Conservation (phyloP, 129 eudicot genomes). For the Solidago caesia region DNA sequence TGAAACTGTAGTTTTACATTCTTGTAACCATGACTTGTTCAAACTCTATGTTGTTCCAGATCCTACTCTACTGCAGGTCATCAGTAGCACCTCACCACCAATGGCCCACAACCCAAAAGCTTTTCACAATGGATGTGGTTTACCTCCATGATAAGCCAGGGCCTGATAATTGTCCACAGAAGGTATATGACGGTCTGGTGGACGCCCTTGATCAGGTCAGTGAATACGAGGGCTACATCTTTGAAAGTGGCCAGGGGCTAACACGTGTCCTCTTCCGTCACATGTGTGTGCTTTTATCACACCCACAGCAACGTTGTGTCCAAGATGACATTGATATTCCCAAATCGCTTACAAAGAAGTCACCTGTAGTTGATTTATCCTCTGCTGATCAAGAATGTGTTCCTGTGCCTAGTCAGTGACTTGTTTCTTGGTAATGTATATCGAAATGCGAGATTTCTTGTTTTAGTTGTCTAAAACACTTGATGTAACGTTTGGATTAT, state of each 20-base stretch:
- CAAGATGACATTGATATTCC: slow-evolving; percentile 86
- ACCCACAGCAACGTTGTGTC: slow-evolving; percentile 90
- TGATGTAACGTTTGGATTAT: slow-evolving; percentile 2
- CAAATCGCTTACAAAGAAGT: slow-evolving; percentile 67
- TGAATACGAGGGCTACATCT: slow-evolving; percentile 90
- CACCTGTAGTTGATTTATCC: slow-evolving; percentile 43
- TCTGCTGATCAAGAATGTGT: slow-evolving; percentile 49
- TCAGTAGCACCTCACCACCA: slow-evolving; percentile 67
- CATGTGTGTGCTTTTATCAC: slow-evolving; percentile 74
- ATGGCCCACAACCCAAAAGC: slow-evolving; percentile 64
- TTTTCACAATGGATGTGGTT: slow-evolving; percentile 82
- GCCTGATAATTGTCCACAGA: slow-evolving; percentile 93
- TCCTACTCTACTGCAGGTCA: slow-evolving; percentile 86
- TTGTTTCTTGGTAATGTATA: slow-evolving; percentile 4
- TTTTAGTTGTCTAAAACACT: neutral
- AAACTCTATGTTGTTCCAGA: slow-evolving; percentile 39
- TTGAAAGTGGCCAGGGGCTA: slow-evolving; percentile 87
- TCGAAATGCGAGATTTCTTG: neutral
- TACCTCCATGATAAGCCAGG: slow-evolving; percentile 96
- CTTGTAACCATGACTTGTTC: neutral
- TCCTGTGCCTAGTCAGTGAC: slow-evolving; percentile 55
- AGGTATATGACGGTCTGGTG: slow-evolving; percentile 86
- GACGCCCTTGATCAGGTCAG: slow-evolving; percentile 89
- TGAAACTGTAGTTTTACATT: no score
- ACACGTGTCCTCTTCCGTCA: slow-evolving; percentile 68